These are phyloP conservation scores for Exophiala alcalophila DNA, from an alignment of 2,329 filamentous ascomycete species.

Conservation along the genomic window DNA sequence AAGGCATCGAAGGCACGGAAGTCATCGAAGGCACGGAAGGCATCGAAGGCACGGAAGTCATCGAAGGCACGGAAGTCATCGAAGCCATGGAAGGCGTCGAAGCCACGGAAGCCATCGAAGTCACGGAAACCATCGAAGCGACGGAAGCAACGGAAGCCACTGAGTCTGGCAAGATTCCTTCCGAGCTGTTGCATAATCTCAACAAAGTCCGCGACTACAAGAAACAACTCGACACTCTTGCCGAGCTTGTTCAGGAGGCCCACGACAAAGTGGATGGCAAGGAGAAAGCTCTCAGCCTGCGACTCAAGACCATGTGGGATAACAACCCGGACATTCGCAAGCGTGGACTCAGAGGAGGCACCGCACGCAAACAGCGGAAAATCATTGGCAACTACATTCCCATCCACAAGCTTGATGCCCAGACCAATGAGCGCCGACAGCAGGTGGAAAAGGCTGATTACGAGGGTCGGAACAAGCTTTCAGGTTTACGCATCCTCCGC, in stretches of 20 bases:
- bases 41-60: too few relatives aligned
- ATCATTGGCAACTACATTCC: slow-evolving; percentile 6
- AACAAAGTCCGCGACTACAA: too few relatives aligned
- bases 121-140: too few relatives aligned
- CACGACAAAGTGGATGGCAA: not conserved
- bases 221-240: too few relatives aligned
- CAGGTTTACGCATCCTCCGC: slow-evolving; percentile 4
- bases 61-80: too few relatives aligned
- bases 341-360: slow-evolving; percentile 18
- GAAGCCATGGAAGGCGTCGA: too few relatives aligned
- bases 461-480: slow-evolving; percentile 2
- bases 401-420: not conserved
- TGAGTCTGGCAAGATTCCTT: too few relatives aligned
- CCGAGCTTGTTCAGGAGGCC: slow-evolving; percentile 3
- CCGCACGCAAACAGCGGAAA: slow-evolving; percentile 12
- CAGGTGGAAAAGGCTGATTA: slow-evolving; percentile 15
- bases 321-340: slow-evolving; percentile 12
- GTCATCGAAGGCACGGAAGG: too few relatives aligned
- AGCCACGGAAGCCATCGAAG: too few relatives aligned
- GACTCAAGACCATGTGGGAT: slow-evolving; percentile 10
- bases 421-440: slow-evolving; percentile 5
- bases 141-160: too few relatives aligned
- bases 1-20: too few relatives aligned
- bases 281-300: slow-evolving; percentile 1
- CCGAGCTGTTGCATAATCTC: too few relatives aligned